Base-by-base conservation (phyloP, 805 yeast genomes). In the Saccharomycopsis olivae region DNA sequence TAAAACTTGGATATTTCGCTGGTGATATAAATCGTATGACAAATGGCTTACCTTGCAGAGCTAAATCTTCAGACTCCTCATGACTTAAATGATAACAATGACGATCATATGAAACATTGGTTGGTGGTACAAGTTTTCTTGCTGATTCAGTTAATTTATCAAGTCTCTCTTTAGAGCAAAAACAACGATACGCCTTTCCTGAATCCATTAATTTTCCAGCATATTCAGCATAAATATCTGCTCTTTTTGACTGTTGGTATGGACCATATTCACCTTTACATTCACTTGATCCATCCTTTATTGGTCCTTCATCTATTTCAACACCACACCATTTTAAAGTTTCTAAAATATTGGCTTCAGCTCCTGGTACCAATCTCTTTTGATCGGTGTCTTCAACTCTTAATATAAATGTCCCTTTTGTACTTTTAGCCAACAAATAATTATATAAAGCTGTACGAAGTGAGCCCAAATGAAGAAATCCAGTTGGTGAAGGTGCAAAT, bases 401-500 rank as follows among this genome's bases (percentile, higher is more conserved):
- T 13, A 92, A 57, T 3, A 92, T 46, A 52, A 92, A 92, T 50
- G 73, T 71, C 0, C 98, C 98, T 0, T 73, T 72, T 0, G 95
- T 85, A 39, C 71, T 66, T 50, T 66, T 74, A 0, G 98, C 97
- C 13, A 84, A 60, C 14, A 92, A 58, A 52, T 78, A 92, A 57
- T 92, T 92, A 60, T 86, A 92, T 15, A 92, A 59, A 0, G 97
- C 97, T 0, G 99, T 92, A 56, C 99, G 64, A 34, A 92, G 55
- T 0, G 96, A 88, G 0, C 99, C 99, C 44, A 92, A 56, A 56
- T 92, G 99, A n/a, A 92, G 65, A 46, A 73, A 73, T 0, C 99
- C 99, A 0, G 99, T 92, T 1, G 99, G 99, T 2, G 96, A 87
- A 0, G 99, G 98, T 0, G 99, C 99, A 59, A 92, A 92, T 48